Evolutionary conservation across 768 basidiomycete genomes (phyloP), one percentile per base, ranked within the genome.

Genomic region (Serendipita sp.): DNA sequence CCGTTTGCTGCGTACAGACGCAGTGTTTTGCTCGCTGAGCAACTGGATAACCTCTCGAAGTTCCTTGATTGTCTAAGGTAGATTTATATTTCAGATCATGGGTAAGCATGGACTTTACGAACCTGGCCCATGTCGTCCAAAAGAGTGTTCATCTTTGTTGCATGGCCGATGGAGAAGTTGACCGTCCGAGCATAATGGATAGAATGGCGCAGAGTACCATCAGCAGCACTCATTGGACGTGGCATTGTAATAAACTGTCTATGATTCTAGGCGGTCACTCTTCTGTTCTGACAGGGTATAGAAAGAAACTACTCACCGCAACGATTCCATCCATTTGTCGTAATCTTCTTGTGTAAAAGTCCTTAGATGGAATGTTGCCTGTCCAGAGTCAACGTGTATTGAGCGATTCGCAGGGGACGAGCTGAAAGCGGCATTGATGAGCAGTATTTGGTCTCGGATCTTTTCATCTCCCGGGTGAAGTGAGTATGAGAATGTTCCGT

Each of bases 291-390:
- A 23, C 23, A 23, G 1, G 23, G 23, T 1, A 23, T 23, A 64
- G 65, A 55, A n/a, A 33, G 37, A 40, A 37, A 50, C 64, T 73
- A 73, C 67, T 16, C 68, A 86, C 88, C 88, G 83, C 70, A 90
- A 81, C 31, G 85, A 83, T 29, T 75, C 67, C 81, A 87, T 86
- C 89, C 89, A 91, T 55, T 70, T 74, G 58, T 83, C 74, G 67
- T 88, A 91, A 69, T 91, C 89, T 53, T 40, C 18, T 37, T 50
- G 52, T 8, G 75, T 83, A n/a, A 88, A 73, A 71, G 87, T 88
- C 72, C 85, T 87, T 66, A 91, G 80, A 72, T 91, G 89, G 71
- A 91, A 91, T 0, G 87, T 91, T 31, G 84, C 85, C 48, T 77
- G 83, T 69, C 76, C 79, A 2, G 86, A 83, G 69, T 92, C 89